These are phyloP conservation scores for Drechmeria coniospora DNA, from an alignment of 2,329 filamentous ascomycete species.

Conservation along the genomic window DNA sequence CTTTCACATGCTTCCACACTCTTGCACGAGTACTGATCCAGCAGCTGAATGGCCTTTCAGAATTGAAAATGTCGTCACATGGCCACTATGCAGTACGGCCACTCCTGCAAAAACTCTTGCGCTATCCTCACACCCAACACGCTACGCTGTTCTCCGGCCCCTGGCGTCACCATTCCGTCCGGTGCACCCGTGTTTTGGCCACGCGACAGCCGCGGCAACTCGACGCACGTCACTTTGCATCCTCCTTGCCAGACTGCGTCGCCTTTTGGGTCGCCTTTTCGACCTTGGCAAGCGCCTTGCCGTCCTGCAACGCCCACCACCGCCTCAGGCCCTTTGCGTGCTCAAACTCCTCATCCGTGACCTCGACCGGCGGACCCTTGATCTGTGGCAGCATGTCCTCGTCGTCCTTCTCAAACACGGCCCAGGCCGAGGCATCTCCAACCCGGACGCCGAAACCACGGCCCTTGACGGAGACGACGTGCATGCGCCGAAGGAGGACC, in stretches of 20 bases:
- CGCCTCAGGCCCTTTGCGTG: slow-evolving; percentile 32
- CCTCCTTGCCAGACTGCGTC: slow-evolving; percentile 12
- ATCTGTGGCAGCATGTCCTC: slow-evolving; percentile 32
- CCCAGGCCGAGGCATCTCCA: slow-evolving; percentile 44
- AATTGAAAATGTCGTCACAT: no score
- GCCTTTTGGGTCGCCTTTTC: slow-evolving; percentile 27
- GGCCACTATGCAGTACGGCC: no score
- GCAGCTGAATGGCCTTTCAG: no score
- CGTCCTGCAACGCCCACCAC: slow-evolving; percentile 35
- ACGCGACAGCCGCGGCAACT: no score
- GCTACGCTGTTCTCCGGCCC: no score
- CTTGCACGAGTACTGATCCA: no score
- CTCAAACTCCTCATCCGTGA: slow-evolving; percentile 30
- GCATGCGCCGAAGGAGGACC: slow-evolving; percentile 41
- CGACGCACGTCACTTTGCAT: slow-evolving; percentile 8
- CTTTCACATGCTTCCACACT: no score
- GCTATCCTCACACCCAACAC: no score
- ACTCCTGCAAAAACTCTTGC: no score
- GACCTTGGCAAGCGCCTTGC: slow-evolving; percentile 28
- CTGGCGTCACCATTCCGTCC: no score
- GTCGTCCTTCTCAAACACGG: slow-evolving; percentile 36
- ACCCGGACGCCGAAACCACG: slow-evolving; percentile 40
- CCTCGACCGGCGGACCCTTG: slow-evolving; percentile 44
- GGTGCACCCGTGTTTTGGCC: no score
- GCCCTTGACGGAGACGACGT: slow-evolving; percentile 34